Base-by-base conservation (phyloP, 768 basidiomycete genomes). In the Boletus vinaceobasis region DNA sequence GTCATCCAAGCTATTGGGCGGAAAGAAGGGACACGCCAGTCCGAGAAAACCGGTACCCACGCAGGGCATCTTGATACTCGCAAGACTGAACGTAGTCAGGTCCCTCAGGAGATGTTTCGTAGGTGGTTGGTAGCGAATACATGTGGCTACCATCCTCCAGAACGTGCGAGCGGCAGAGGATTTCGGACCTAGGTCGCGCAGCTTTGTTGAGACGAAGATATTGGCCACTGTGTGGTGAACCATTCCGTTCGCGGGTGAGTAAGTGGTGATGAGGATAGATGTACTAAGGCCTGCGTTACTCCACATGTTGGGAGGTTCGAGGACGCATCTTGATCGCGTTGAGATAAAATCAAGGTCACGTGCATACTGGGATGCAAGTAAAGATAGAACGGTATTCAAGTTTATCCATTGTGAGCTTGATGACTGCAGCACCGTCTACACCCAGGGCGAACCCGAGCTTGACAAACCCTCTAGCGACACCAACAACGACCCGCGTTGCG, bases 401-500 rank as follows among this genome's bases (percentile, higher is more conserved):
- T 14, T 21, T 10, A 19, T 11, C 5, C 4, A 14, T 43, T 49
- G 23, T 31, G 6, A 51, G 21, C 19, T 8, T 33, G 52, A 76
- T 75, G 75, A 67, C 75, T 57, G 52, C 64, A 0, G 61, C 67
- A 6, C 69, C 73, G 10, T 56, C 67, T 5, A 78, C 77, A 35
- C 71, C 70, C 42, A 69, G 62, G 33, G 60, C 60, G 3, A 62
- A 60, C n/a, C 46, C 60, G 10, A 50, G 56, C 36, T 50, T 38
- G 5, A 42, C 53, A 43, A 52, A 61, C 5, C 70, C 68, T 11
- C 31, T 79, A 36, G 75, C 78, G 17, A 88, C 87, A 14, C 85
- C 86, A 36, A 80, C 82, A 40, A 75, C 80, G 6, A 60, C 80
- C 6, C 83, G 85, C 21, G 68, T 84, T 9, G 65, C 77, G 19